Evolutionary conservation across 768 basidiomycete species (phyloP), one percentile per base, ranked within the genome.

Genomic region (Lactarius akahatsu): DNA sequence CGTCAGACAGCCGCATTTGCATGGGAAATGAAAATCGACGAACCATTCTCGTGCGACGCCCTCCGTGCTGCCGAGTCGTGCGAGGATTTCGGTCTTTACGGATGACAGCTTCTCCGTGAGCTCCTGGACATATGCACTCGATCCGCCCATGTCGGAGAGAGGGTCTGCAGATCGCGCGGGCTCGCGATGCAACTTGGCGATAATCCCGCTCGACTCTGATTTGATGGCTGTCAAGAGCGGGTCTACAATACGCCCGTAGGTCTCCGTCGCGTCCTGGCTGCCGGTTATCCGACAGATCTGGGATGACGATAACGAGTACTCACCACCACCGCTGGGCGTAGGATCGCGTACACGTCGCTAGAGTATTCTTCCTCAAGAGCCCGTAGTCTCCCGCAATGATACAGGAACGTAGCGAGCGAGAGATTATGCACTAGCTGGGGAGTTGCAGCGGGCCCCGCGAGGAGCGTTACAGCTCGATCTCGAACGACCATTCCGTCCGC

Each of bases 91-190:
- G 18, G 79, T 75, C 76, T 92, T 92, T 69, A 98, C 80, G 73
- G 92, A 95, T 1, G 81, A 77, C 56, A 99, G 78, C 77, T 94
- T 97, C 64, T 97, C 96, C 9, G 87, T 84, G 62, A 99, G 80
- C 69, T 96, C 94, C 74, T 92, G 91, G 86, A 98, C 91, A 77
- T 98, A 98, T 16, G 88, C 76, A 76, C 92, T 96, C 5, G 90
- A 79, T 18, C 86, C 85, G 74, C 85, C 84, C 70, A 80, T 78
- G 1, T 76, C 80, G 1, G 79, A 73, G 64, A 80, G 76, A 20
- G 90, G 83, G 69, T 94, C 92, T 11, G 84, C 76, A 10, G 85
- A 78, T 76, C 88, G 90, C 59, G 85, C 84, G 74, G 95, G 92
- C 55, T 92, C 84, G 7, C 90, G 85, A 76, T 98, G 96, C 34